phyloP scores from a whole-genome alignment of 2,329 filamentous ascomycete genomes.

The Cryphonectria radicalis region DNA sequence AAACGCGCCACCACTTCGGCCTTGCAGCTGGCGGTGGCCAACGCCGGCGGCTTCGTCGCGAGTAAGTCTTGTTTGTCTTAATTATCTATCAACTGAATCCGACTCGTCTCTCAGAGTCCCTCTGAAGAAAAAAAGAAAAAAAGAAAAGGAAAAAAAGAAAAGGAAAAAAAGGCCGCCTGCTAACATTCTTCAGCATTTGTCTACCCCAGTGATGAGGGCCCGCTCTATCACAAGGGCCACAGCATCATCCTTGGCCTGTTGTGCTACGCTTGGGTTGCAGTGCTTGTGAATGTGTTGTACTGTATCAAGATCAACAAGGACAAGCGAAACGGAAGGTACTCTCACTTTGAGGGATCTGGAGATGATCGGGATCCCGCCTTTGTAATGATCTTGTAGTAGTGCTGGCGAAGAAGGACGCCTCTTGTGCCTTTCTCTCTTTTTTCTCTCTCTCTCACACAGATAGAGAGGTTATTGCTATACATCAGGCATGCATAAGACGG shows the following conservation, averaged over 20 bases:
- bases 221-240: conserved; percentile 64
- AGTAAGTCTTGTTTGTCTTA: conserved; percentile 42
- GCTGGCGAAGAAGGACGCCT: background rate
- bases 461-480: too few species aligned
- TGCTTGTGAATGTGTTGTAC: conserved; percentile 64
- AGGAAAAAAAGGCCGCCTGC: background rate
- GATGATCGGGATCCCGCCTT: conserved; percentile 69
- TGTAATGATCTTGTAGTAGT: conserved; percentile 59
- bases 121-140: too few species aligned
- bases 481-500: background rate
- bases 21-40: conserved; percentile 68
- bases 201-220: conserved; percentile 60
- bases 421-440: background rate
- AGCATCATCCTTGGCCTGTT: conserved; percentile 63
- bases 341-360: conserved; percentile 57
- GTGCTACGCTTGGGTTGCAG: conserved; percentile 65
- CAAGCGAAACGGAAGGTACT: conserved; percentile 63
- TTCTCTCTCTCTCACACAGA: too few species aligned
- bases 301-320: conserved; percentile 67
- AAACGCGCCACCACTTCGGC: conserved; percentile 70
- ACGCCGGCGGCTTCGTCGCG: conserved; percentile 69
- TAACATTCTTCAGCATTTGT: conserved; percentile 52
- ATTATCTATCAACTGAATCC: background rate
- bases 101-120: background rate
- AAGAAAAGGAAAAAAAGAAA: too few species aligned